Percentiles rank a stretch among this genome's conserved stretches.
Evolutionary conservation across 2,329 filamentous ascomycete genomes (phyloP).

Genomic region (Chrysoporthe deuterocubensis): DNA sequence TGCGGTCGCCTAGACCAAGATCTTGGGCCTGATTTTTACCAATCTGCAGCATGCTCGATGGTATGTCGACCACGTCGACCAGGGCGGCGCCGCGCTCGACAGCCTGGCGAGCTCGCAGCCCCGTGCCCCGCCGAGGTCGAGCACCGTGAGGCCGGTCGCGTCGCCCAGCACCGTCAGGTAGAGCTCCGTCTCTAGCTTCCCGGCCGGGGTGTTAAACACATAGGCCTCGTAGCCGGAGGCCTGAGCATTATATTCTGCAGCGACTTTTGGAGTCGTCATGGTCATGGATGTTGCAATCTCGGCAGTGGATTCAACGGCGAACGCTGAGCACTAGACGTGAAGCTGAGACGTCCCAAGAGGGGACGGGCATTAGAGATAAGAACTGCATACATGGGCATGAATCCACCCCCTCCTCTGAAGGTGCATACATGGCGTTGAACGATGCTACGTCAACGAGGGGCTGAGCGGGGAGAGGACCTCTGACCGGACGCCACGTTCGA

Average conservation of each 20-base stretch:
- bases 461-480: background rate
- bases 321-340: background rate
- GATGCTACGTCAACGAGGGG: background rate
- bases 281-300: background rate
- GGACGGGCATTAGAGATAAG: background rate
- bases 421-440: background rate
- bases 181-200: slow-evolving; percentile 29
- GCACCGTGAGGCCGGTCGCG: slow-evolving; percentile 32
- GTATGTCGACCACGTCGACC: slow-evolving; percentile 39
- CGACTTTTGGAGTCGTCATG: background rate
- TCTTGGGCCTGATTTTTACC: background rate
- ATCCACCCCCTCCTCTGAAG: background rate
- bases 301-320: background rate
- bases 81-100: slow-evolving; percentile 33
- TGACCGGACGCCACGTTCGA: background rate
- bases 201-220: slow-evolving; percentile 6
- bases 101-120: slow-evolving; percentile 35
- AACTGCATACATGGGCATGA: background rate
- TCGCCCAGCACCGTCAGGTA: slow-evolving; percentile 33
- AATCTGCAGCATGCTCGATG: slow-evolving; percentile 33
- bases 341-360: background rate
- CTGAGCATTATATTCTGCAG: background rate
- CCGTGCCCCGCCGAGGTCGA: slow-evolving; percentile 40
- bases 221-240: slow-evolving; percentile 13
- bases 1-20: slow-evolving; percentile 17